Conservation (phyloP, 108 stramenopile genomes). For the Fistulifera solaris region DNA sequence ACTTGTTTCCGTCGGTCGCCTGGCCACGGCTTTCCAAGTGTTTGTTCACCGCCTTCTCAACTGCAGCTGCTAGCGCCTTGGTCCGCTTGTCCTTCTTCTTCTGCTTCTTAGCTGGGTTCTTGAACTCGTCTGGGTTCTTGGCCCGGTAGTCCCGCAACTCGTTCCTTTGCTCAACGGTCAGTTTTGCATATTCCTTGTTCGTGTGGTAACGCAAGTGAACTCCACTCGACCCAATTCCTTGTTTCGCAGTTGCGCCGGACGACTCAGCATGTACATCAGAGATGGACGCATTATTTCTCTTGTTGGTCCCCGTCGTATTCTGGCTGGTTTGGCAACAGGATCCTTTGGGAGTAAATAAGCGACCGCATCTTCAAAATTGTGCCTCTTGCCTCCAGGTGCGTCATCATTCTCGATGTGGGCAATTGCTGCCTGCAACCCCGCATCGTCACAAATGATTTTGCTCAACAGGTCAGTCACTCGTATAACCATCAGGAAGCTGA, state of each 20-base stretch:
- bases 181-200: slow-evolving; percentile 1
- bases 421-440: slow-evolving; percentile 16
- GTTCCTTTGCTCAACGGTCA: slow-evolving; percentile 8
- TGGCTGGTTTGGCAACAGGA: too few species aligned
- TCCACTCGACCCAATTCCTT: slow-evolving; percentile 12
- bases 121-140: too few species aligned
- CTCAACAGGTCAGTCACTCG: too few species aligned
- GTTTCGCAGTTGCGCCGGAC: slow-evolving; percentile 6
- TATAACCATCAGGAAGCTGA: too few species aligned
- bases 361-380: too few species aligned
- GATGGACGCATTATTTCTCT: slow-evolving; percentile 7
- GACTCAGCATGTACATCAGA: slow-evolving; percentile 9
- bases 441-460: not conserved
- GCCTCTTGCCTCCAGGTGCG: not conserved
- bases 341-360: too few species aligned
- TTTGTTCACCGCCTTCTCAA: not conserved
- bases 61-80: slow-evolving; percentile 3
- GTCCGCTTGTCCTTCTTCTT: slow-evolving; percentile 1
- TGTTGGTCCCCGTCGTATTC: not conserved
- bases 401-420: slow-evolving; percentile 8
- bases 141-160: slow-evolving; percentile 13
- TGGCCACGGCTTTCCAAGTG: not conserved
- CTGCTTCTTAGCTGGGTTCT: not conserved
- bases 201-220: slow-evolving; percentile 21
- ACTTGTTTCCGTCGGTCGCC: too few species aligned